Conservation (phyloP, 75 land plant genomes). For the Pinus taeda region DNA sequence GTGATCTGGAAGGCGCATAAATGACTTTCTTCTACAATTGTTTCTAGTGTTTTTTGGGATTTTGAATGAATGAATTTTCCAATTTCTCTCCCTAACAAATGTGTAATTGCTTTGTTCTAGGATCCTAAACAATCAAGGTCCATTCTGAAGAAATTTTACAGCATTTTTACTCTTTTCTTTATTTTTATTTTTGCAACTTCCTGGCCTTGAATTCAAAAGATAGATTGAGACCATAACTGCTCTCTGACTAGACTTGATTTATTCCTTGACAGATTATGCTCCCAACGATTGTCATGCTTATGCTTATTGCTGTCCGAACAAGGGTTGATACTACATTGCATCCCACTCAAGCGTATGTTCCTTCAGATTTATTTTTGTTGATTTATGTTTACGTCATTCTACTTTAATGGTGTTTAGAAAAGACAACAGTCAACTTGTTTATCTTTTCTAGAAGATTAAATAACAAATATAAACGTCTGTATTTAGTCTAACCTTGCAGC, state of each 20-base stretch:
- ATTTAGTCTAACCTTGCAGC: too few relatives aligned
- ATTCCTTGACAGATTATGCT: constrained; percentile 49
- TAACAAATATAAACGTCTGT: too few relatives aligned
- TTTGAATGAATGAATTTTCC: not conserved
- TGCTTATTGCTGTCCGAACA: constrained; percentile 68
- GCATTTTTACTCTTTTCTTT: too few relatives aligned
- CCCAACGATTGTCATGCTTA: constrained; percentile 70
- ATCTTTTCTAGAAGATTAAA: too few relatives aligned
- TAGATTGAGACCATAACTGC: not conserved
- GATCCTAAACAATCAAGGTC: too few relatives aligned
- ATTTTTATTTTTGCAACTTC: too few relatives aligned
- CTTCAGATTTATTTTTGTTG: not conserved
- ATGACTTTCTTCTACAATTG: not conserved
- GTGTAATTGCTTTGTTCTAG: not conserved
- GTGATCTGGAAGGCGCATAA: not conserved
- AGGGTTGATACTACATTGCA: constrained; percentile 61
- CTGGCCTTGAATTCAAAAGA: too few relatives aligned
- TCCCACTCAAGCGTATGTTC: constrained; percentile 61
- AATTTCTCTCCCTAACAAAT: not conserved
- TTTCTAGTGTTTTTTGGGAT: not conserved
- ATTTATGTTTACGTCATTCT: not conserved
- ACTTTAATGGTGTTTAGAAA: too few relatives aligned
- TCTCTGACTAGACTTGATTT: not conserved
- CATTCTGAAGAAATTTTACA: too few relatives aligned
- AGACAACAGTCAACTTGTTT: too few relatives aligned